Evolutionary conservation across 169 alveolate species (phyloP).

Genomic region (Cardiosporidium cionae): DNA sequence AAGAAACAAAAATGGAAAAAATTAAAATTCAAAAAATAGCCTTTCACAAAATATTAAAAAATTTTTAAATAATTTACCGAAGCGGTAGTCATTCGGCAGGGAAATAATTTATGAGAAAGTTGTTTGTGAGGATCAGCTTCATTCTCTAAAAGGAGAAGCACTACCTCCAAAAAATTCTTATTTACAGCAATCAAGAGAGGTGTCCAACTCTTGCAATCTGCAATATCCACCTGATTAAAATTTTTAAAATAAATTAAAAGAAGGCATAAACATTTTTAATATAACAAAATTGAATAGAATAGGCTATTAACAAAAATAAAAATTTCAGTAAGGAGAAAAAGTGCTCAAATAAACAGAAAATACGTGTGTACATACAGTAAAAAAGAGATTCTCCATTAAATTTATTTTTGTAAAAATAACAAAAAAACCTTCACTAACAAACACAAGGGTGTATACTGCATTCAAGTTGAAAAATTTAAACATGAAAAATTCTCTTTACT

Average conservation of each 20-base stretch:
- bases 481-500: no score
- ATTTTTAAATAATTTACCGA: no score
- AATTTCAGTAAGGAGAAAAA: not conserved
- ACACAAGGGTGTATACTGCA: no score
- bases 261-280: not conserved
- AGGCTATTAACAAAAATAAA: not conserved
- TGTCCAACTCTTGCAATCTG: constrained; percentile 44
- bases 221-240: constrained; percentile 18
- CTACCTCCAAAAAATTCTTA: constrained; percentile 41
- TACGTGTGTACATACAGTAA: not conserved
- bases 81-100: constrained; percentile 46
- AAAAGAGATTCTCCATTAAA: no score
- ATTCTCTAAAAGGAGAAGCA: constrained; percentile 32
- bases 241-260: not conserved
- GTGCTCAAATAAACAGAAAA: not conserved
- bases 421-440: no score
- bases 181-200: constrained; percentile 53
- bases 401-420: no score
- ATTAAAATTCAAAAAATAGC: no score
- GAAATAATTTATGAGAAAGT: constrained; percentile 50
- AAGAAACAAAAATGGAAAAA: no score
- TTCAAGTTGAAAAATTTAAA: no score
- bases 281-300: not conserved
- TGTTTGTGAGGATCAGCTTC: constrained; percentile 39
- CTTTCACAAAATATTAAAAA: no score